Evolutionary conservation across 352 stramenopile species (phyloP).

Genomic region (Phytopythium sindhum): DNA sequence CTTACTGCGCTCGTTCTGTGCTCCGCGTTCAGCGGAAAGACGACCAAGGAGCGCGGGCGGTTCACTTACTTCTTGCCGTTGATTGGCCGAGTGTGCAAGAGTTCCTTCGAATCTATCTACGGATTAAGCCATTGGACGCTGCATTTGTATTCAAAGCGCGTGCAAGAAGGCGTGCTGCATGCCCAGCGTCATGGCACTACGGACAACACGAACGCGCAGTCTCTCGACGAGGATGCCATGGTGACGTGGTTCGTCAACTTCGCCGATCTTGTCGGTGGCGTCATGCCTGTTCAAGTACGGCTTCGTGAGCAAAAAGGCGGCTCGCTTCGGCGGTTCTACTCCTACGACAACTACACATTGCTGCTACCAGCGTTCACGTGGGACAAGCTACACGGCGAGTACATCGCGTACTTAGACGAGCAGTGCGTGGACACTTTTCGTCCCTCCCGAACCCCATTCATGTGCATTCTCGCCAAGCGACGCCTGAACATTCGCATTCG

Average conservation of each 20-base stretch:
- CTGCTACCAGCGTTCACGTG: not conserved
- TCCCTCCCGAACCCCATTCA: not conserved
- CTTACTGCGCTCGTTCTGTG: not conserved
- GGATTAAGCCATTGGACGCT: slow-evolving; percentile 3
- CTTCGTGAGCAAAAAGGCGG: not conserved
- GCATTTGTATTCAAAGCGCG: slow-evolving; percentile 6
- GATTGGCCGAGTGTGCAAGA: slow-evolving; percentile 2
- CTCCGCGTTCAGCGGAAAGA: not conserved
- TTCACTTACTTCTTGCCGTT: slow-evolving; percentile 3
- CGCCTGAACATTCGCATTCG: not conserved
- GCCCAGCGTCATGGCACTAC: not conserved
- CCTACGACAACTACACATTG: no score
- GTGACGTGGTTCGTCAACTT: not conserved
- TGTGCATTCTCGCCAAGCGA: slow-evolving; percentile 1
- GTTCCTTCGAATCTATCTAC: not conserved
- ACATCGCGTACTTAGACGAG: slow-evolving; percentile 4
- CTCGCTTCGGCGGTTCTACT: not conserved
- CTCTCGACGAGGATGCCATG: not conserved
- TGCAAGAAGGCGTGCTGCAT: not conserved
- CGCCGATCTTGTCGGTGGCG: not conserved
- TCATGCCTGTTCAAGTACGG: not conserved
- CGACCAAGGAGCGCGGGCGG: not conserved
- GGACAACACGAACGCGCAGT: not conserved
- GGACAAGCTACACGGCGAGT: not conserved
- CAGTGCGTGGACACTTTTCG: not conserved